phyloP scores from a whole-genome alignment of 495 filamentous ascomycete genomes.

The Poronia punctata region DNA sequence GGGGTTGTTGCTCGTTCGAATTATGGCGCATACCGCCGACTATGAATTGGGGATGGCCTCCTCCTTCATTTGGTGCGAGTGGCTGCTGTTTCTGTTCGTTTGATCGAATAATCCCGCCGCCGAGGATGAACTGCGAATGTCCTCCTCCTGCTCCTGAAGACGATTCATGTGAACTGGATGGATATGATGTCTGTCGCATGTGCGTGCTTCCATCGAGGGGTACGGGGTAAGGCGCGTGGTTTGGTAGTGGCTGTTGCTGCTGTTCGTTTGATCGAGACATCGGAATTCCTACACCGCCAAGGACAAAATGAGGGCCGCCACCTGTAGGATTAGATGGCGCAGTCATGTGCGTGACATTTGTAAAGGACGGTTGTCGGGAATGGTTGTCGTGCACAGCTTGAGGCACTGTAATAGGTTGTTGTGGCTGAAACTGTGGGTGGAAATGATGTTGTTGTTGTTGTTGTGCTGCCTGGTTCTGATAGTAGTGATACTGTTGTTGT shows the following conservation, averaged over 20 bases:
- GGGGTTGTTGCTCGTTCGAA: constrained; percentile 5
- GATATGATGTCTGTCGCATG: too few species aligned
- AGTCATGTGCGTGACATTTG: too few species aligned
- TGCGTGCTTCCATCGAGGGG: too few species aligned
- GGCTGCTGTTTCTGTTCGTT: constrained; percentile 1
- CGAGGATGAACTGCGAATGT: neutral
- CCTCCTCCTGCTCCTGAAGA: too few species aligned
- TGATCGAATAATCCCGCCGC: neutral
- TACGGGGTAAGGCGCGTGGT: too few species aligned
- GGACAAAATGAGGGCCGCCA: neutral
- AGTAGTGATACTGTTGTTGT: neutral
- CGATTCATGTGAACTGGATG: too few species aligned
- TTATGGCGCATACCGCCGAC: neutral
- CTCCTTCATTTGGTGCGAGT: neutral
- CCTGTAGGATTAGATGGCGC: too few species aligned
- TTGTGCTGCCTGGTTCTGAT: neutral
- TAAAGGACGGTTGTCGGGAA: neutral
- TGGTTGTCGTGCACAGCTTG: neutral
- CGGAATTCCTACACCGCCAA: neutral
- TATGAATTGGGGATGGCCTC: neutral
- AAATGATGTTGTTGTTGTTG: neutral
- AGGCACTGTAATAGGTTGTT: constrained; percentile 1
- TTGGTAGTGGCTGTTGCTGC: constrained; percentile 1
- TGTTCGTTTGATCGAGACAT: neutral
- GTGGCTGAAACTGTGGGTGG: neutral